Percentiles rank a stretch among this genome's conserved stretches.
Evolutionary conservation across 257 asterid genomes (phyloP).

Genomic region (Handroanthus guayacan): DNA sequence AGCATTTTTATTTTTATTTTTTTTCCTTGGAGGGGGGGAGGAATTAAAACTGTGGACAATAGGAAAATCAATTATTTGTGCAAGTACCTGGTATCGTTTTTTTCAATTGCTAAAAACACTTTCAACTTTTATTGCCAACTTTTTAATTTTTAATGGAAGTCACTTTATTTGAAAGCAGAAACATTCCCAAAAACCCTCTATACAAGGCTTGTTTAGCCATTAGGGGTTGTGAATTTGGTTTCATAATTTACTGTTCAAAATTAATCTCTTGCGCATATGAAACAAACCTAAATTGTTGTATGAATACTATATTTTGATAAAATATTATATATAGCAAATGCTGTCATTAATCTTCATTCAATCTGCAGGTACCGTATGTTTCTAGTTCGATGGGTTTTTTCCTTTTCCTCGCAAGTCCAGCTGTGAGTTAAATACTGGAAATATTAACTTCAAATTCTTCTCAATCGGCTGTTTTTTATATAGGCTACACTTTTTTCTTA

Average conservation of each 20-base stretch:
- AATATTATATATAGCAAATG: neutral
- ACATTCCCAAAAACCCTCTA: neutral
- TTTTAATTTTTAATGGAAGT: no score
- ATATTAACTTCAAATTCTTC: slow-evolving; percentile 23
- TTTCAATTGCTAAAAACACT: no score
- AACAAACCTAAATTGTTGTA: neutral
- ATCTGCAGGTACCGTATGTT: slow-evolving; percentile 77
- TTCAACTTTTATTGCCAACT: no score
- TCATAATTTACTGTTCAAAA: neutral
- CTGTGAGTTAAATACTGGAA: slow-evolving; percentile 40
- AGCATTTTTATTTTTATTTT: no score
- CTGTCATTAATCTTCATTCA: slow-evolving; percentile 14
- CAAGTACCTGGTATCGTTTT: no score
- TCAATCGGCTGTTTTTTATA: slow-evolving; percentile 4
- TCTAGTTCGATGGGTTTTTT: slow-evolving; percentile 53
- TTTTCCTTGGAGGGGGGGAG: no score
- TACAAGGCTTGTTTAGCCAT: neutral
- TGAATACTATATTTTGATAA: slow-evolving; percentile 1
- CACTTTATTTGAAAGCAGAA: no score
- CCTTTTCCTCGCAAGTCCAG: slow-evolving; percentile 50
- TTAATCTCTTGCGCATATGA: neutral
- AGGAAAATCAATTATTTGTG: no score
- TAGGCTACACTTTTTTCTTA: slow-evolving; percentile 42
- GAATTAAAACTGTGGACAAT: no score
- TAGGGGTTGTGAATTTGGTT: neutral